Base-by-base conservation (phyloP, 2,329 filamentous ascomycete genomes). In the Furcasterigmium furcatum region DNA sequence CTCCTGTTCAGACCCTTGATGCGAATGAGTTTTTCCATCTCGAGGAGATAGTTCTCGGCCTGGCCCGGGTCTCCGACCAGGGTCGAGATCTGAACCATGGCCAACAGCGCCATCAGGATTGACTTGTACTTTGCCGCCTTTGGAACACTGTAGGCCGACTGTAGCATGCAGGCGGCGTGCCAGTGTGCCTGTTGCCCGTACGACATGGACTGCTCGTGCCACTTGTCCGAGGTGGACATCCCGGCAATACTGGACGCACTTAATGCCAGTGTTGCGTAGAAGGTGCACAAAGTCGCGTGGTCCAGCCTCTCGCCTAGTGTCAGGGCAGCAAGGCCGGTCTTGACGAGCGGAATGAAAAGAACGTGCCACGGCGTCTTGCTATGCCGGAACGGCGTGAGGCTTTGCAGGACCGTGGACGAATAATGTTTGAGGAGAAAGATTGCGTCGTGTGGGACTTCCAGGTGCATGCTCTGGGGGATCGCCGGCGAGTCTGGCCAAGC, bases 311-410 rank as follows among this genome's bases (percentile, higher is more conserved):
- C 64, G 1, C 62, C 63, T 12, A 71, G 53, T 0, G 64, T 60
- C 1, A 68, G 49, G 16, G 60, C 59, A 6, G 66, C 67, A 10
- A 71, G 46, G 19, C 58, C 62, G 14, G 54, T 57, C 43, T 66
- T 65, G 7, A 58, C 58, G 43, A 64, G 59, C 4, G 67, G 65
- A 10, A 70, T 54, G 38, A 68, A 66, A 0, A 71, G 55, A 5
- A 67, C 52, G 45, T 68, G 63, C 66, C 66, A 70, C 1, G 66
- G 67, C 2, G 66, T 66, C 49, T 71, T 70, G 29, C 55, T 58
- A 41, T 67, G 60, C 12, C 59, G 55, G 24, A 67, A 58, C 1
- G 66, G 66, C 1, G 66, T 64, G 41, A 71, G 56, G 3, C 64
- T 46, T 4, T 52, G 54, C 16, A 68, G 58, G 3, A 70, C 60